Evolutionary conservation across 345 rosid genomes (phyloP).

Genomic region (Brassica juncea): DNA sequence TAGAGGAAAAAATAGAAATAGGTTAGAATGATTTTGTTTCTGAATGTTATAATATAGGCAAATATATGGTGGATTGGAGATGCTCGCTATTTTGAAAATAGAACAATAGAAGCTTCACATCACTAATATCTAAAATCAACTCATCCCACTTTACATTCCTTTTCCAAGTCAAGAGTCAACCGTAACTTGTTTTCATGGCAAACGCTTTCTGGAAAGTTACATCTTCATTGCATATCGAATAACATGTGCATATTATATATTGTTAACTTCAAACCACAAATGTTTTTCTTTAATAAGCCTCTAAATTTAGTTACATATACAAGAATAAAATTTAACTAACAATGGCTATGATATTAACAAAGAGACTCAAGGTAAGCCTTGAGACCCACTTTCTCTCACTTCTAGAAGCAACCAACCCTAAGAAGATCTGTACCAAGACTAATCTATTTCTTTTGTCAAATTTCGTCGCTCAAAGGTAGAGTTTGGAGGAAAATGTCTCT

Average conservation of each 20-base stretch:
- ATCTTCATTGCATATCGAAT: not conserved
- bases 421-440: slow-evolving; percentile 23
- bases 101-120: slow-evolving; percentile 10
- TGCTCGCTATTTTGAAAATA: not conserved
- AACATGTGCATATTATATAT: not conserved
- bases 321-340: not conserved
- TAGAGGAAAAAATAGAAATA: no score
- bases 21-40: no score
- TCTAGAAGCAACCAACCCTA: slow-evolving; percentile 16
- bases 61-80: no score
- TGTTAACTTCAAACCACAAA: not conserved
- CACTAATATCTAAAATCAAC: slow-evolving; percentile 19
- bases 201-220: slow-evolving; percentile 13
- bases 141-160: slow-evolving; percentile 7
- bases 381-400: slow-evolving; percentile 16
- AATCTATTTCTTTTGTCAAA: not conserved
- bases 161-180: slow-evolving; percentile 33
- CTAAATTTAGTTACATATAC: not conserved
- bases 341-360: slow-evolving; percentile 19
- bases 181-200: not conserved
- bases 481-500: not conserved
- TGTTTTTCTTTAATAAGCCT: not conserved
- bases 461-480: not conserved
- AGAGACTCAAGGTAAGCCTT: slow-evolving; percentile 32
- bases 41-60: no score